These are phyloP conservation scores for Choanephora cucurbitarum DNA, from an alignment of 371 early-diverging fungal species.

Conservation along the genomic window DNA sequence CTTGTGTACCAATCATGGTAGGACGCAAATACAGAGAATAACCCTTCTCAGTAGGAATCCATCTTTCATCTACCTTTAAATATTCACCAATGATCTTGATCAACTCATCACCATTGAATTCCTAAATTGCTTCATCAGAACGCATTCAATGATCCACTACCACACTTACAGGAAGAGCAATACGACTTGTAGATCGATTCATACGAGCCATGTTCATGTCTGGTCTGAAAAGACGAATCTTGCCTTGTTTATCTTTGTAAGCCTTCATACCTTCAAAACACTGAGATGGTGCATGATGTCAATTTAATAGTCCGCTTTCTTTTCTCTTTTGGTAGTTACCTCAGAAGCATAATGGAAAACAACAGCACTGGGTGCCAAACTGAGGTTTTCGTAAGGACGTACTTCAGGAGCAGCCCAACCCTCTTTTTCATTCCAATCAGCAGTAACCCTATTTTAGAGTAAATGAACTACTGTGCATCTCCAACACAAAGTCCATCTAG, in stretches of 20 bases:
- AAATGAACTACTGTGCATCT: neutral
- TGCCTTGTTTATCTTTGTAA: constrained; percentile 82
- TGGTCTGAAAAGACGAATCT: constrained; percentile 86
- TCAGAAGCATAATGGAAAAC: constrained; percentile 95
- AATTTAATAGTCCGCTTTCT: neutral
- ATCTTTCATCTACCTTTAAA: constrained; percentile 78
- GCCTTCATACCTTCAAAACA: constrained; percentile 96
- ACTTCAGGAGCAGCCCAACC: constrained; percentile 84
- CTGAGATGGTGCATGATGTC: constrained; percentile 18
- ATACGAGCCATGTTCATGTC: constrained; percentile 92
- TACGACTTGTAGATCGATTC: constrained; percentile 68
- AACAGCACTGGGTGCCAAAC: constrained; percentile 81
- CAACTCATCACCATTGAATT: constrained; percentile 82
- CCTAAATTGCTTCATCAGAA: no score
- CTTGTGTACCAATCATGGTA: constrained; percentile 94
- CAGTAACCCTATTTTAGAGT: constrained; percentile 47
- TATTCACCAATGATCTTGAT: constrained; percentile 85
- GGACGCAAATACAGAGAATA: constrained; percentile 96
- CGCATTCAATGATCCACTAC: no score
- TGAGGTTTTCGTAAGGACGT: constrained; percentile 79
- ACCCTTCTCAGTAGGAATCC: constrained; percentile 90
- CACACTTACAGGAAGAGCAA: constrained; percentile 82
- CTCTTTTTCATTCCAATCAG: constrained; percentile 74
- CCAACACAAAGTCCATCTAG: no score
- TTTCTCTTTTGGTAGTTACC: constrained; percentile 28